Evolutionary conservation across 1,284 basidiomycete species (phyloP), one percentile per base, ranked within the genome.

Genomic region (Abortiporus biennis): DNA sequence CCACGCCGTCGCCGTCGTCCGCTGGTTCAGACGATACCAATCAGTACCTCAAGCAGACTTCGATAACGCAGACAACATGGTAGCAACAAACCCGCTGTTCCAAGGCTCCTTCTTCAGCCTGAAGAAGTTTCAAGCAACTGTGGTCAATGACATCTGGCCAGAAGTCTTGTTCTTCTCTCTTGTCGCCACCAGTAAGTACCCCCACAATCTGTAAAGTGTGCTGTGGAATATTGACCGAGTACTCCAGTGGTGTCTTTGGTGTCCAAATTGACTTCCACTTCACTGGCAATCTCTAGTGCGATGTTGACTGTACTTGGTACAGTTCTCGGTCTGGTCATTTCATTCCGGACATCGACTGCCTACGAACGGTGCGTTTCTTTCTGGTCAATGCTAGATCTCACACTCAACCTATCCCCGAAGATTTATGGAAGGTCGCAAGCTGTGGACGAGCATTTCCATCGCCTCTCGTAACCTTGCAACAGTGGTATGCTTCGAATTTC

Each of bases 111-210:
- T 40, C 6, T 50, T 47, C 43, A 54, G 47, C 34, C 38, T 68
- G 38, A 74, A 73, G 54, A 74, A 72, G 53, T 76, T 80, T 57
- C 65, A 74, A 47, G 76, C 78, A 3, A 80, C 77, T 0, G 75
- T 80, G 46, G 63, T 80, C 36, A 77, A 78, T 53, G 76, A 78
- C 53, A 76, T 80, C 15, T 81, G 76, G 76, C 76, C 73, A 4
- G 76, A 80, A 49, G 70, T 74, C 15, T 15, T 70, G 0, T 75
- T 80, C 59, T 80, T 79, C 59, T 65, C 67, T 0, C 51, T 68
- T 8, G 54, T 80, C 24, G 73, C 73, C n/a, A 64, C 71, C 1
- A 74, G 78, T 80, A 55, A 39, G 76, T 61, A 1, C 24, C 19
- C 30, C 3, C 17, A 23, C 24, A 9, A 9, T 39, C 15, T 40